These are phyloP conservation scores for Austroboletus niveus DNA, from an alignment of 1,284 basidiomycete genomes.

Conservation along the genomic window DNA sequence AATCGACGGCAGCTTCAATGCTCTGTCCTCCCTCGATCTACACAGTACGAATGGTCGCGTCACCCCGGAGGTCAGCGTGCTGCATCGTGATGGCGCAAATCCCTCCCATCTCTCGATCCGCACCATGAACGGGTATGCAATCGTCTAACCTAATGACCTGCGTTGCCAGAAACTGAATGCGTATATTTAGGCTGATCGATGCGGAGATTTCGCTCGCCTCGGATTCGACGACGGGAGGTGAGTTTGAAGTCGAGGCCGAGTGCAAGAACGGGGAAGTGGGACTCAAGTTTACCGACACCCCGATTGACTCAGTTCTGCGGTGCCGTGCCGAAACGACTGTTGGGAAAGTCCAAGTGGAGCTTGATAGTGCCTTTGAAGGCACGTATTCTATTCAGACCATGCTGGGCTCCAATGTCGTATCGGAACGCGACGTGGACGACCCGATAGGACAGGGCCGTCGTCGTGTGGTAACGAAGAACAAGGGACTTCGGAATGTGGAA, in stretches of 20 bases:
- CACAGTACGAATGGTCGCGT: slow-evolving; percentile 40
- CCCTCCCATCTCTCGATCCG: slow-evolving; percentile 27
- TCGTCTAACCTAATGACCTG: not conserved
- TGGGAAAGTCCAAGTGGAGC: slow-evolving; percentile 30
- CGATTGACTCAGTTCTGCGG: slow-evolving; percentile 40
- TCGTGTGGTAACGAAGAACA: slow-evolving; percentile 21
- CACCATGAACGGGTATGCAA: slow-evolving; percentile 41
- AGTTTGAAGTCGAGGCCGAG: slow-evolving; percentile 35
- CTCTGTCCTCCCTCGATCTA: slow-evolving; percentile 35
- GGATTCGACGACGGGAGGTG: slow-evolving; percentile 26
- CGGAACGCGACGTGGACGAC: slow-evolving; percentile 31
- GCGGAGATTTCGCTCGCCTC: slow-evolving; percentile 31
- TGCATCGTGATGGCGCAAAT: slow-evolving; percentile 27
- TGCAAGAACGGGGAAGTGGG: slow-evolving; percentile 32
- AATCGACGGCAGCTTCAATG: slow-evolving; percentile 44
- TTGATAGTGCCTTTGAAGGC: slow-evolving; percentile 46
- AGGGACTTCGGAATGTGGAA: slow-evolving; percentile 3
- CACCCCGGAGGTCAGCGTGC: slow-evolving; percentile 33
- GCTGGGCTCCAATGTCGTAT: slow-evolving; percentile 22
- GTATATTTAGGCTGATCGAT: slow-evolving; percentile 29
- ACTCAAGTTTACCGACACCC: slow-evolving; percentile 35
- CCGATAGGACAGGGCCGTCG: slow-evolving; percentile 39
- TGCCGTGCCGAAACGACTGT: slow-evolving; percentile 35
- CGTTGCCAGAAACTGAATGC: slow-evolving; percentile 5
- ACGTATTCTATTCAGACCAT: slow-evolving; percentile 35